Evolutionary conservation across 176 grass and related monocot genomes (phyloP), one percentile per base, ranked within the genome.

Genomic region (Alopecurus myosuroides): DNA sequence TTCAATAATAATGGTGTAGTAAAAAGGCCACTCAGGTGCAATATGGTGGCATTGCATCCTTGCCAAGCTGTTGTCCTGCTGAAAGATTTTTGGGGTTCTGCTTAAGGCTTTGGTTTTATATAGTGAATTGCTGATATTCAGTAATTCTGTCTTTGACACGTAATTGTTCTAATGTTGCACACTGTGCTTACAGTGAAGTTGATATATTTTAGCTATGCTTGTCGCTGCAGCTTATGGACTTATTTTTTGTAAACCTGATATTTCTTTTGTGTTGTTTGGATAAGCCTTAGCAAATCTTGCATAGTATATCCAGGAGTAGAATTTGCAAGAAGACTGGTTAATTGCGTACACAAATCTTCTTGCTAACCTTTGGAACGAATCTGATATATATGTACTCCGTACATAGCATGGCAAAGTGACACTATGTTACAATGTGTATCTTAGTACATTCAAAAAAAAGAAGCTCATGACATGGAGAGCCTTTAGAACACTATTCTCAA

Each of bases 71-170:
- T 25, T 1, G 31, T 68, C 61, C 61, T 6, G 61, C 11, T 15
- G 61, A 64, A 64, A 0, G 55, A 8, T 15, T 77, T 81, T 85
- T 29, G 9, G 22, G 52, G 60, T 35, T 61, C 49, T 76, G 58
- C 48, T 76, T 23, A 39, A n/a, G 22, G 60, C 49, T 81, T 89
- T 22, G 81, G 55, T 40, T 63, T 31, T 85, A 41, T 83, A 63
- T 51, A 63, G 22, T 39, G 56, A 36, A 18, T 20, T 56, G 73
- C 30, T 52, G 42, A 51, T 65, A 39, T 82, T 37, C 18, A 15
- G 20, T 6, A 70, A 41, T 70, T 69, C 37, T 71, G n/a, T 25
- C 42, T 33, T 69, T 71, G 45, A 63, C 42, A 55, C 64, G 75
- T 7, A 29, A 74, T 5, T 74, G 71, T 50, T 50, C 26, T 5